Conservation (phyloP, 495 filamentous ascomycete genomes). For the Cairneyella variabilis region DNA sequence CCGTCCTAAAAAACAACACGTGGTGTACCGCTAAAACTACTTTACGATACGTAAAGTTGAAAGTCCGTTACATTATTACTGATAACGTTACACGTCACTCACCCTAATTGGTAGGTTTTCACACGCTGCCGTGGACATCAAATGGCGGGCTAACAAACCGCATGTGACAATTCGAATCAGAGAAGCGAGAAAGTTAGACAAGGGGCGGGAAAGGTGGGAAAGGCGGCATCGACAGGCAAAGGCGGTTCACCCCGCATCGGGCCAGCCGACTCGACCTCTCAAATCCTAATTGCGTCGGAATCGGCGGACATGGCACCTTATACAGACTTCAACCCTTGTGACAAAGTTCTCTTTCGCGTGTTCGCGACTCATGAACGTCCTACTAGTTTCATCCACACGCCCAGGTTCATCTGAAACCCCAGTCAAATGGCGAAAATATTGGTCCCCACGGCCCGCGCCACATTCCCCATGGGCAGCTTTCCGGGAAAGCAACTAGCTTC, state of each 20-base stretch:
- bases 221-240: constrained; percentile 5
- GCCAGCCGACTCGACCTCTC: neutral
- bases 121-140: neutral
- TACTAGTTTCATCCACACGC: neutral
- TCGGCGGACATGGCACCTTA: neutral
- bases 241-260: constrained; percentile 1
- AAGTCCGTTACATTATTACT: no score
- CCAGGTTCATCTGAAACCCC: neutral
- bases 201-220: neutral
- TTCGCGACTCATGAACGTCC: neutral
- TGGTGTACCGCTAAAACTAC: no score
- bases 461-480: neutral
- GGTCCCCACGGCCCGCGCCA: neutral
- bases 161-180: neutral
- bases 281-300: neutral
- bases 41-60: no score
- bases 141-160: neutral
- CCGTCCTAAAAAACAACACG: no score
- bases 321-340: neutral
- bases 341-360: neutral
- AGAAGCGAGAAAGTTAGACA: neutral
- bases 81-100: no score
- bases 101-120: no score
- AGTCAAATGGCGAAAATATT: constrained; percentile 1
- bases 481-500: neutral